Evolutionary conservation across 73 alveolate genomes (phyloP).

Genomic region (Paramecium tetraurelia): DNA sequence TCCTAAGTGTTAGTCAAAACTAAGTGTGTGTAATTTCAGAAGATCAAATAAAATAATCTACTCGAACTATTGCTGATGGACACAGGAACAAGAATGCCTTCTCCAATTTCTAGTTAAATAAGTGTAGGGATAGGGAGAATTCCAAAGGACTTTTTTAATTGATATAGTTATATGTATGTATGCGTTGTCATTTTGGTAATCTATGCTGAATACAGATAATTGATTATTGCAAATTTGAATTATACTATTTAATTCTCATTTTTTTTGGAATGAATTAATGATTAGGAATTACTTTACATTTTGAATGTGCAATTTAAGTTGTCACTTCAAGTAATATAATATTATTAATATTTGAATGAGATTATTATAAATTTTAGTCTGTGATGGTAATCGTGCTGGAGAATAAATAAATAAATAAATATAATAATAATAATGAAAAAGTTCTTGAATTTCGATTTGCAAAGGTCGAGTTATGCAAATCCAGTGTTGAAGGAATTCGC

Average conservation of each 20-base stretch:
- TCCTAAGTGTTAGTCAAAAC: not conserved
- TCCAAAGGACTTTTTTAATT: not conserved
- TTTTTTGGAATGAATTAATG: not conserved
- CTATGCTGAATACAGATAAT: not conserved
- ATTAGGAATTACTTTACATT: no score
- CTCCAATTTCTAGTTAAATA: not conserved
- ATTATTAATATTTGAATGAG: no score
- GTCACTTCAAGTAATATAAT: not conserved
- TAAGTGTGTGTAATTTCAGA: not conserved
- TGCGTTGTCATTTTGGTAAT: not conserved
- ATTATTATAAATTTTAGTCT: not conserved
- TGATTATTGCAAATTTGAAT: not conserved
- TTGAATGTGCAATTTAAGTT: no score
- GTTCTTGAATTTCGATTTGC: not conserved
- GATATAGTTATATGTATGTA: not conserved
- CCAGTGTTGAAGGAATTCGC: not conserved
- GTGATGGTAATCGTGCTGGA: not conserved
- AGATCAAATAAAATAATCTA: not conserved
- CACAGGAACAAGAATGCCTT: not conserved
- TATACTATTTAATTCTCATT: not conserved
- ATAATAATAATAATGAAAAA: not conserved
- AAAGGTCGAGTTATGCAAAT: not conserved
- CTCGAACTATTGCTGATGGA: not conserved
- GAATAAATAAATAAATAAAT: not conserved
- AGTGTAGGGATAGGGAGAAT: not conserved